Percentiles rank a stretch among this genome's conserved stretches.
Conservation (phyloP, 2,329 filamentous ascomycete species). For the Colletotrichum limetticola region DNA sequence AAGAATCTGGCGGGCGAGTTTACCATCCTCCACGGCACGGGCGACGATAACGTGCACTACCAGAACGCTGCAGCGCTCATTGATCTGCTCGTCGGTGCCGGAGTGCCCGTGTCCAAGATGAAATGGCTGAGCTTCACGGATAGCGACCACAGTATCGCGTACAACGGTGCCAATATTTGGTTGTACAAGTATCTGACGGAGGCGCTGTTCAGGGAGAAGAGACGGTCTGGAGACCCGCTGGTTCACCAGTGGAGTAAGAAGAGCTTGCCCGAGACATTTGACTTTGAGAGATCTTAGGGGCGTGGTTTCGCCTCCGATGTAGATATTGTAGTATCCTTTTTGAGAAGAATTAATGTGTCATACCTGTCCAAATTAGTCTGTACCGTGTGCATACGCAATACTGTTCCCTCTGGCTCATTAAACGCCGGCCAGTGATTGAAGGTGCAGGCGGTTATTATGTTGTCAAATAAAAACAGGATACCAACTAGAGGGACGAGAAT, state of each 20-base stretch:
- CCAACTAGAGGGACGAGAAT: background rate
- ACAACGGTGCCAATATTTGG: constrained; percentile 64
- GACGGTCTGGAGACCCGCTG: constrained; percentile 49
- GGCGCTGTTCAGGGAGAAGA: constrained; percentile 70
- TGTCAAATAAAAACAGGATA: no score
- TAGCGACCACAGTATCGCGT: constrained; percentile 70
- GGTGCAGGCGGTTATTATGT: no score
- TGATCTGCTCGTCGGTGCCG: constrained; percentile 68
- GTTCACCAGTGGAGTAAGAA: constrained; percentile 49
- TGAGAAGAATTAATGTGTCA: background rate
- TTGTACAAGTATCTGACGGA: constrained; percentile 72
- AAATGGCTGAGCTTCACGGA: constrained; percentile 74
- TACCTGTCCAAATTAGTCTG: background rate
- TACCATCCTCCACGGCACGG: constrained; percentile 72
- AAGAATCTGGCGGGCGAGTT: constrained; percentile 70
- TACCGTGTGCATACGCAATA: background rate
- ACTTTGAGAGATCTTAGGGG: constrained; percentile 16
- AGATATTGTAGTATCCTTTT: background rate
- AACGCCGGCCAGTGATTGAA: no score
- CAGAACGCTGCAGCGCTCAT: constrained; percentile 72
- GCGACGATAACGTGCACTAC: constrained; percentile 79
- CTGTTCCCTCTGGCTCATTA: no score
- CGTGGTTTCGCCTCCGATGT: background rate
- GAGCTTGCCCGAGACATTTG: constrained; percentile 14
- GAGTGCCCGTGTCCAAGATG: constrained; percentile 70